These are phyloP conservation scores for Agrocybe chaxingu DNA, from an alignment of 768 basidiomycete species.

Conservation along the genomic window DNA sequence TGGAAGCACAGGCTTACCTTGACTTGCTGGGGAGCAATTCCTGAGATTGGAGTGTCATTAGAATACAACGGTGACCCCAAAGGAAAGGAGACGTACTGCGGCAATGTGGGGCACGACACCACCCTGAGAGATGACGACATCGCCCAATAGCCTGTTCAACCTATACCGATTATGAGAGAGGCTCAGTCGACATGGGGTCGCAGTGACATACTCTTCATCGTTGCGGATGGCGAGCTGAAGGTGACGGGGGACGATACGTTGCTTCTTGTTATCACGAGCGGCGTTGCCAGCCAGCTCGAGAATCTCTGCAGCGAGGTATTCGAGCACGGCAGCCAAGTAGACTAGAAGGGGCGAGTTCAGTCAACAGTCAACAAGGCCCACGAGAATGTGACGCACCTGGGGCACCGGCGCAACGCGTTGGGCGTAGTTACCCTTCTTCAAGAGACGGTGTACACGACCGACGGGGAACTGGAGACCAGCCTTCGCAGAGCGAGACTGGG, in stretches of 20 bases:
- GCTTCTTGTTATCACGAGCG: slow-evolving; percentile 90
- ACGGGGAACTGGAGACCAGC: slow-evolving; percentile 88
- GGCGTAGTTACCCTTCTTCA: slow-evolving; percentile 85
- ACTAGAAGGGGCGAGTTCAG: slow-evolving; percentile 38
- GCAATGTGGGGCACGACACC: slow-evolving; percentile 86
- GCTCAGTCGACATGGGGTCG: neutral
- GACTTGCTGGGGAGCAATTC: slow-evolving; percentile 42
- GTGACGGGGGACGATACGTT: slow-evolving; percentile 94
- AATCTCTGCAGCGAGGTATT: slow-evolving; percentile 92
- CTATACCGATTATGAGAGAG: slow-evolving; percentile 27
- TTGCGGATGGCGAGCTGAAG: slow-evolving; percentile 93
- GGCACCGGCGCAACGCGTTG: slow-evolving; percentile 85
- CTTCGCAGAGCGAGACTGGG: slow-evolving; percentile 68
- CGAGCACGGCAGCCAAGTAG: slow-evolving; percentile 89
- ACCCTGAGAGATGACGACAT: slow-evolving; percentile 93
- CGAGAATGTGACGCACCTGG: slow-evolving; percentile 48
- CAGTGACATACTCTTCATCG: slow-evolving; percentile 71
- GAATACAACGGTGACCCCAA: neutral
- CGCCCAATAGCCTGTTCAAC: slow-evolving; percentile 66
- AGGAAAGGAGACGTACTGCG: slow-evolving; percentile 25
- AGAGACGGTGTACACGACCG: slow-evolving; percentile 87
- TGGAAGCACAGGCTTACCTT: slow-evolving; percentile 19
- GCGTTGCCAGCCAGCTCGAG: slow-evolving; percentile 91
- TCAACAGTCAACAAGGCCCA: neutral
- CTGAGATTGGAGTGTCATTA: slow-evolving; percentile 16